phyloP scores from a whole-genome alignment of 176 grass and related monocot species.

The Elymus sibiricus region DNA sequence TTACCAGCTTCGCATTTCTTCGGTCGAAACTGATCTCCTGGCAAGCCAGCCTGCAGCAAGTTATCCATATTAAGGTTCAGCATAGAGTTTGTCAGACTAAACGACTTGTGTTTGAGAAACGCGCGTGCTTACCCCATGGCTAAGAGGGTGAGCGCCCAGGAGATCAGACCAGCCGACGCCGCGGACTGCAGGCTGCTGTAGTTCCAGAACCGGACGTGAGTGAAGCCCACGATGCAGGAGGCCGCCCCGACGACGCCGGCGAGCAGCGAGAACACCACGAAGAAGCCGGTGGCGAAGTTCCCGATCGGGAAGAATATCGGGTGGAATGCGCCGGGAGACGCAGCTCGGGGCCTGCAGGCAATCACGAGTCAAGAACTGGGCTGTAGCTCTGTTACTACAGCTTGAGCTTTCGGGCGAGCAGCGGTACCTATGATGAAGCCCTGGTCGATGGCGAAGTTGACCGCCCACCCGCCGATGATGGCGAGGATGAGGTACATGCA shows the following conservation, averaged over 20 bases:
- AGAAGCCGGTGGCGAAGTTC: conserved; percentile 89
- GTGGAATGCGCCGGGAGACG: conserved; percentile 69
- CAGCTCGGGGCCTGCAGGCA: conserved; percentile 50
- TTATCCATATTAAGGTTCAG: neutral
- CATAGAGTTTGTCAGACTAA: neutral
- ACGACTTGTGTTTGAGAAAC: neutral
- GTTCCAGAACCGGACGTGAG: conserved; percentile 68
- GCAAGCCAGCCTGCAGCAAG: conserved; percentile 53
- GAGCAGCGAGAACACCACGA: conserved; percentile 74
- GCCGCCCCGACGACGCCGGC: conserved; percentile 62
- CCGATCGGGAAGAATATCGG: conserved; percentile 90
- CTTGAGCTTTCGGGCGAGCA: neutral
- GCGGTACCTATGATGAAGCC: conserved; percentile 83
- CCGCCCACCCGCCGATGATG: conserved; percentile 77
- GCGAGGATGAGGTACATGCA: conserved; percentile 75
- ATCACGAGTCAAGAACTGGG: neutral
- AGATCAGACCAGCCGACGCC: conserved; percentile 36
- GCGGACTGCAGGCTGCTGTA: conserved; percentile 62
- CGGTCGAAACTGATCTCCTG: conserved; percentile 62
- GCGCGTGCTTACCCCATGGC: conserved; percentile 58
- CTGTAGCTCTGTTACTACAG: no score
- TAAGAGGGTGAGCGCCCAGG: conserved; percentile 70
- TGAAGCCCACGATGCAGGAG: conserved; percentile 53
- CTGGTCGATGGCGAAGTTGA: conserved; percentile 51
- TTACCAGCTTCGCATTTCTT: conserved; percentile 77